Evolutionary conservation across 2,329 filamentous ascomycete genomes (phyloP).

Genomic region (Ophiosphaerella narmari): DNA sequence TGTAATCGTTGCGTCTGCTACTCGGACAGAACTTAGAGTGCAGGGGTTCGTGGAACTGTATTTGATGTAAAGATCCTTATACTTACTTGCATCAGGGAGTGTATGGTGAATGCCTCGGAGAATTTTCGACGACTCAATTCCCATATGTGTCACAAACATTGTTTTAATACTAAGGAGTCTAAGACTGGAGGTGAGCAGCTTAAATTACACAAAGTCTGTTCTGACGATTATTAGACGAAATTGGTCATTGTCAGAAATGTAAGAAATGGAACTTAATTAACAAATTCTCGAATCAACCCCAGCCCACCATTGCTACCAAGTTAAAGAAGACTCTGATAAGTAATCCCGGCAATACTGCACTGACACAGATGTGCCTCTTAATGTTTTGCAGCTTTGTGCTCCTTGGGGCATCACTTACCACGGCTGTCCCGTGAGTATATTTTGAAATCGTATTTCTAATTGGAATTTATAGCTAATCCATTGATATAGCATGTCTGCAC

Average conservation of each 20-base stretch:
- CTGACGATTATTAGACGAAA: slow-evolving; percentile 23
- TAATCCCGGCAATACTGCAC: slow-evolving; percentile 35
- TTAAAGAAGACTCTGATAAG: slow-evolving; percentile 36
- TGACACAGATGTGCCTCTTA: slow-evolving; percentile 36
- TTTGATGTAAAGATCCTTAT: not conserved
- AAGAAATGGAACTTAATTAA: slow-evolving; percentile 30
- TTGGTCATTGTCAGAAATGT: slow-evolving; percentile 41
- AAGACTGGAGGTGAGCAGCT: slow-evolving; percentile 21
- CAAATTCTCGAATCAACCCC: slow-evolving; percentile 24
- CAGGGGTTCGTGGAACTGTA: slow-evolving; percentile 18
- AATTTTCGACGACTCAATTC: slow-evolving; percentile 24
- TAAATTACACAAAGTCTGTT: not conserved
- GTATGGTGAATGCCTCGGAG: slow-evolving; percentile 38
- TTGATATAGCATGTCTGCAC: slow-evolving; percentile 1
- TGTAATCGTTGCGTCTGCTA: slow-evolving; percentile 35
- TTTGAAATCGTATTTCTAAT: not conserved
- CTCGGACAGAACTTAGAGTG: slow-evolving; percentile 31
- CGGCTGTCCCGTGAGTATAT: slow-evolving; percentile 20
- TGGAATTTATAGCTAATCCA: not conserved
- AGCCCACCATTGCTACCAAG: slow-evolving; percentile 38
- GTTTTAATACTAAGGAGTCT: slow-evolving; percentile 22
- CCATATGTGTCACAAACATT: slow-evolving; percentile 41
- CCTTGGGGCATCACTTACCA: slow-evolving; percentile 19
- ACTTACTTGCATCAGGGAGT: slow-evolving; percentile 21
- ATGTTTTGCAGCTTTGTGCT: slow-evolving; percentile 28